Evolutionary conservation across 2,329 filamentous ascomycete genomes (phyloP).

Genomic region (Neurospora crassa): DNA sequence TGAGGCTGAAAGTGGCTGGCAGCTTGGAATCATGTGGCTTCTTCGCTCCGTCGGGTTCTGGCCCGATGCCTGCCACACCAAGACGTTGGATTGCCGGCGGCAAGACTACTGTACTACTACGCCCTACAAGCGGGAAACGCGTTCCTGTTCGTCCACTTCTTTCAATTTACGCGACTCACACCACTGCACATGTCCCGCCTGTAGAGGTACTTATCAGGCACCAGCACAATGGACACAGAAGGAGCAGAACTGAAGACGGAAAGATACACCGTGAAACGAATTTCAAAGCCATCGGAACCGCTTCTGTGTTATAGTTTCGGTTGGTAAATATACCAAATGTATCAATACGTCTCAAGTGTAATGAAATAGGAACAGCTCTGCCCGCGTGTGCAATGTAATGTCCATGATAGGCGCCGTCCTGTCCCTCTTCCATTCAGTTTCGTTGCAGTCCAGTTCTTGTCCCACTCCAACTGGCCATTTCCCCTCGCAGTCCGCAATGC

Average conservation of each 20-base stretch:
- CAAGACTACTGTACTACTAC: not conserved
- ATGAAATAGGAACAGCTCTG: not conserved
- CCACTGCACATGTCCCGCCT: not conserved
- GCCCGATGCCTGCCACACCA: not conserved
- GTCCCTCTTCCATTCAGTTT: not conserved
- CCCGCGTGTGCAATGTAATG: not conserved
- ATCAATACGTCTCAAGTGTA: not conserved
- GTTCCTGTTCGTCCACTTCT: slow-evolving; percentile 1
- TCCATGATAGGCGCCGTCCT: not conserved
- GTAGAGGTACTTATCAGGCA: not conserved
- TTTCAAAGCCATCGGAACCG: not conserved
- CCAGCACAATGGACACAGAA: not conserved
- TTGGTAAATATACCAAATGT: not conserved
- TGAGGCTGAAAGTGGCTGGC: not conserved
- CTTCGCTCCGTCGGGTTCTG: not conserved
- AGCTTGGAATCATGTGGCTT: not conserved
- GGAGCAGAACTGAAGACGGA: not conserved
- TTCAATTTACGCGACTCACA: slow-evolving; percentile 14
- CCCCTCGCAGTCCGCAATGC: not conserved
- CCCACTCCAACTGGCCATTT: not conserved
- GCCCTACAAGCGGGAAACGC: not conserved
- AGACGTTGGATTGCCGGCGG: not conserved
- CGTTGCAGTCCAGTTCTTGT: not conserved
- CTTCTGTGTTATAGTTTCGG: not conserved
- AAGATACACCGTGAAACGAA: not conserved